A percentile compares a stretch with the other conserved stretches of the same genome.
These are phyloP conservation scores for Arthrobotrys musiformis DNA, from an alignment of 2,329 filamentous ascomycete species.

Conservation along the genomic window DNA sequence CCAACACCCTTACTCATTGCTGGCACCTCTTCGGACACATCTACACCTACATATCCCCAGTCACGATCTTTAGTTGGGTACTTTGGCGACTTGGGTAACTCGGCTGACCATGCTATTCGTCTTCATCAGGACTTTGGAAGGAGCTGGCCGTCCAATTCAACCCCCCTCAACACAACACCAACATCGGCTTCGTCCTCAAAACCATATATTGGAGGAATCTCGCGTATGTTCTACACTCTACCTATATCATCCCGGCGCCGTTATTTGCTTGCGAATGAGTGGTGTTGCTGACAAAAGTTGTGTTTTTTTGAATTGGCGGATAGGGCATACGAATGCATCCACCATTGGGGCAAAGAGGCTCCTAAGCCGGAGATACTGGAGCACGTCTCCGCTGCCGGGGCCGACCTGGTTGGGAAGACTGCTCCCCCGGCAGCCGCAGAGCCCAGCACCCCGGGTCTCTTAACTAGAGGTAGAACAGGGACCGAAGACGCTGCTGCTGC, in stretches of 20 bases:
- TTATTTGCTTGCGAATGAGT: too few species aligned
- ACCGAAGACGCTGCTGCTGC: constrained; percentile 68
- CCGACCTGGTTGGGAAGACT: constrained; percentile 80
- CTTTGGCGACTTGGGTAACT: background rate
- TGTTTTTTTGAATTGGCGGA: background rate
- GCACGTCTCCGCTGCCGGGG: constrained; percentile 80
- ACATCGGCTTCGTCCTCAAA: constrained; percentile 86
- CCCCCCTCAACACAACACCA: constrained; percentile 77
- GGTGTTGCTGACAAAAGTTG: too few species aligned
- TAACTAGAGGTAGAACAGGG: constrained; percentile 69
- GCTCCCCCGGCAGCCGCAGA: constrained; percentile 64
- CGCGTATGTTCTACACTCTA: constrained; percentile 66
- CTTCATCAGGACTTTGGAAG: constrained; percentile 76
- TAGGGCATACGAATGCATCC: constrained; percentile 81
- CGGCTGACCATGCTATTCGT: background rate
- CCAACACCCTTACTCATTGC: too few species aligned
- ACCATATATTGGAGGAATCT: constrained; percentile 90
- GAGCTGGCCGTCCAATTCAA: constrained; percentile 80
- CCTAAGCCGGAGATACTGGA: constrained; percentile 90
- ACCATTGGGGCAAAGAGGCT: constrained; percentile 79
- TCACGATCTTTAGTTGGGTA: background rate
- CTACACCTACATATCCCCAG: background rate
- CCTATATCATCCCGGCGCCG: too few species aligned
- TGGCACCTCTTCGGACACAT: too few species aligned
- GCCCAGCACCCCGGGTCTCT: constrained; percentile 63